phyloP scores from a whole-genome alignment of 306 rosid species.

The Begonia fuchsioides region DNA sequence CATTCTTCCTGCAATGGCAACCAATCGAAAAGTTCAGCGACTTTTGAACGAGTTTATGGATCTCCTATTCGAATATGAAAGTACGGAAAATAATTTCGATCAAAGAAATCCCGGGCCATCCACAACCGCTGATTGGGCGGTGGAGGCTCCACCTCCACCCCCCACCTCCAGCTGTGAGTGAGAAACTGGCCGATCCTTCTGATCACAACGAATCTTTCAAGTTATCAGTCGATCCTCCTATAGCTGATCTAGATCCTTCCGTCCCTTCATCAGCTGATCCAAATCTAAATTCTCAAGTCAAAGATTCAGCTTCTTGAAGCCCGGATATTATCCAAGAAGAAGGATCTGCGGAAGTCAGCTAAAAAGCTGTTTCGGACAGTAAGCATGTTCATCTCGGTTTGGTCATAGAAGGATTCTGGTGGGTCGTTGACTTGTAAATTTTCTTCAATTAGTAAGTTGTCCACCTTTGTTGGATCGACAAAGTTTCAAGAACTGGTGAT shows the following conservation, averaged over 20 bases:
- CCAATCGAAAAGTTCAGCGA: slow-evolving; percentile 93
- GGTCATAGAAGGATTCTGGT: too few species aligned
- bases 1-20: slow-evolving; percentile 94
- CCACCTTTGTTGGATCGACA: too few species aligned
- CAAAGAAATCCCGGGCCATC: slow-evolving; percentile 17
- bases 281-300: slow-evolving; percentile 19
- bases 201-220: slow-evolving; percentile 7
- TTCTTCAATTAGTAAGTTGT: too few species aligned
- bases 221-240: slow-evolving; percentile 3
- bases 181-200: background rate
- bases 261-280: slow-evolving; percentile 16
- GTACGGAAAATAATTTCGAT: slow-evolving; percentile 26
- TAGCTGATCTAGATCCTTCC: slow-evolving; percentile 13
- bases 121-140: background rate
- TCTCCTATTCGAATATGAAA: slow-evolving; percentile 64
- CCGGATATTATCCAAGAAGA: too few species aligned
- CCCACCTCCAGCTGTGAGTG: background rate
- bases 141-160: too few species aligned
- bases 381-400: too few species aligned
- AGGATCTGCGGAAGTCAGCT: too few species aligned
- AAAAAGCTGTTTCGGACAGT: too few species aligned
- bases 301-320: slow-evolving; percentile 29
- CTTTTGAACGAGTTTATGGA: slow-evolving; percentile 92
- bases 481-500: too few species aligned
- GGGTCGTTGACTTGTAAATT: too few species aligned